Evolutionary conservation across 2,329 filamentous ascomycete genomes (phyloP).

Genomic region (Nigrospora oryzae): DNA sequence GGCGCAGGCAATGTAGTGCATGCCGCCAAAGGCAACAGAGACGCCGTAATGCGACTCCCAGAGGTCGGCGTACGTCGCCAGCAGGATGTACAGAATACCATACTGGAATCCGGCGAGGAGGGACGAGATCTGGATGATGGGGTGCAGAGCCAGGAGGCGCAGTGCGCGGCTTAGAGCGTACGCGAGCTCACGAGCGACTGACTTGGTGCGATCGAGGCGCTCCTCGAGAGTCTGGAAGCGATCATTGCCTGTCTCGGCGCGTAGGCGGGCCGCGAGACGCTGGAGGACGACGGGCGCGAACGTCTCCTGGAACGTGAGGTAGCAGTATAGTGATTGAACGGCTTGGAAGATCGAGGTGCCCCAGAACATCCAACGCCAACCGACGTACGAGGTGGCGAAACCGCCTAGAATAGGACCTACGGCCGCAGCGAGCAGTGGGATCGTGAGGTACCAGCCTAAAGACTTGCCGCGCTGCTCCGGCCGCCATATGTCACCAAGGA

Average conservation of each 20-base stretch:
- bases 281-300: constrained; percentile 21
- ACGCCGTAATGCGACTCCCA: neutral
- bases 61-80: neutral
- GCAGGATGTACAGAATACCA: neutral
- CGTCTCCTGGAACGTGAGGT: constrained; percentile 30
- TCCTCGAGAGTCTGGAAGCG: neutral
- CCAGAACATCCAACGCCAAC: constrained; percentile 38
- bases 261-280: neutral
- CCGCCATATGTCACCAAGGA: constrained; percentile 30
- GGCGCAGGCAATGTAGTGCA: neutral
- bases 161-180: neutral
- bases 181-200: neutral
- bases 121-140: neutral
- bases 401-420: constrained; percentile 33
- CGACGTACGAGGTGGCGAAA: constrained; percentile 24
- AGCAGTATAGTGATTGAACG: constrained; percentile 21
- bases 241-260: neutral
- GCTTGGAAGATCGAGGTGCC: constrained; percentile 27
- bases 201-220: neutral
- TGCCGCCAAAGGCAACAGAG: neutral
- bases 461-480: constrained; percentile 48
- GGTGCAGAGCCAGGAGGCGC: neutral
- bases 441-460: constrained; percentile 24
- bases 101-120: neutral
- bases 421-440: constrained; percentile 33